These are phyloP conservation scores for Pterocarpus santalinus DNA, from an alignment of 306 rosid genomes.

Conservation along the genomic window DNA sequence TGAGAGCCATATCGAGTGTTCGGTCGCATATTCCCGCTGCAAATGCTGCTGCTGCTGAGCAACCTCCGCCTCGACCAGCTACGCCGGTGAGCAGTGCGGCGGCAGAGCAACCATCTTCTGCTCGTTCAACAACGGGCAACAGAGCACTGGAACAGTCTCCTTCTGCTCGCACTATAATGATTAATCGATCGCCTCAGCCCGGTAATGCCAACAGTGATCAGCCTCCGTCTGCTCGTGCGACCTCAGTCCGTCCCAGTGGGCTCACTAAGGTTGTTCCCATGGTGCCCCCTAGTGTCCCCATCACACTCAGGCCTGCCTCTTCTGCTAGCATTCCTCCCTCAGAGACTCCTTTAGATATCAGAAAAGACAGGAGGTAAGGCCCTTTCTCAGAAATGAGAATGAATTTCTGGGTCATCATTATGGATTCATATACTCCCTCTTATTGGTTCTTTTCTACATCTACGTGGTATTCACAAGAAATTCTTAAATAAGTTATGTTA, in stretches of 20 bases:
- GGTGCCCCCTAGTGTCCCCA: conserved; percentile 78
- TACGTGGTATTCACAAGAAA: not conserved
- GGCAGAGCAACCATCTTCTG: conserved; percentile 66
- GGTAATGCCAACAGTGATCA: conserved; percentile 50
- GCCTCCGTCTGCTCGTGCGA: conserved; percentile 69
- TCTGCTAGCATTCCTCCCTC: conserved; percentile 46
- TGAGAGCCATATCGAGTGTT: conserved; percentile 43
- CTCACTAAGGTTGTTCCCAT: conserved; percentile 70
- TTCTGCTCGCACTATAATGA: conserved; percentile 56
- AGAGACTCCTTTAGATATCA: conserved; percentile 54
- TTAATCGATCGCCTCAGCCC: conserved; percentile 53
- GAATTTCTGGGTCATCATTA: not conserved
- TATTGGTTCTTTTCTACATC: conserved; percentile 21
- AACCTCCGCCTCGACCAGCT: conserved; percentile 59
- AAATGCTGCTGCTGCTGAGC: conserved; percentile 52
- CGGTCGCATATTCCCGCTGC: conserved; percentile 49
- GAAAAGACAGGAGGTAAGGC: conserved; percentile 73
- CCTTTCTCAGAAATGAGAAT: not conserved
- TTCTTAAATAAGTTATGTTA: no score
- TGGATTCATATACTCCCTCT: conserved; percentile 9
- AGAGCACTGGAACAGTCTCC: conserved; percentile 64
- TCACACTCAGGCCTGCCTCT: conserved; percentile 68
- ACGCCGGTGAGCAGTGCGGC: conserved; percentile 30
- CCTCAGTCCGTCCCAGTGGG: conserved; percentile 57
- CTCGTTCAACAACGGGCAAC: conserved; percentile 47